Conservation (phyloP, 2,329 filamentous ascomycete genomes). For the Colletotrichum salicis region DNA sequence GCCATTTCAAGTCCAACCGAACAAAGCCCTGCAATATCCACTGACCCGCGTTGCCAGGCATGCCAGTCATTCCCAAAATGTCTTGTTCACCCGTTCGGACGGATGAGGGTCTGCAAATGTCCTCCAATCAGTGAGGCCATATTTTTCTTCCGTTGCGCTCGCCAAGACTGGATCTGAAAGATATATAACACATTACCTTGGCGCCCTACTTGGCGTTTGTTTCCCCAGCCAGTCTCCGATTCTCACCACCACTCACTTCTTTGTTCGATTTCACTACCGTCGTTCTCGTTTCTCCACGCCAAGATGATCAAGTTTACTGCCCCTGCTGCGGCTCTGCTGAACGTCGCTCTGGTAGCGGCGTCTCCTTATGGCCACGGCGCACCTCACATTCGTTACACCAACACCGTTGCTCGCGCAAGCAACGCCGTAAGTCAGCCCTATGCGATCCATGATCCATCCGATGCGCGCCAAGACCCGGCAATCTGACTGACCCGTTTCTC, state of each 20-base stretch:
- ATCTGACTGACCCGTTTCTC: conserved; percentile 3
- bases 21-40: conserved; percentile 6
- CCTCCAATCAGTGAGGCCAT: conserved; percentile 18
- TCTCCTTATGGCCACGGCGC: neutral
- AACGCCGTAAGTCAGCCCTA: conserved; percentile 16
- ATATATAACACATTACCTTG: conserved; percentile 29
- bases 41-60: conserved; percentile 2
- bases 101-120: conserved; percentile 10
- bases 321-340: conserved; percentile 26
- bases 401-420: neutral
- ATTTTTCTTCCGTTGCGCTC: conserved; percentile 1
- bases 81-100: conserved; percentile 18
- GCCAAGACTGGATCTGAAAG: conserved; percentile 8
- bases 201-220: conserved; percentile 5
- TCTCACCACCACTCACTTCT: conserved; percentile 8
- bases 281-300: conserved; percentile 13
- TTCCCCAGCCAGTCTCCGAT: conserved; percentile 7
- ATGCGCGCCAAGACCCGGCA: neutral
- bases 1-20: neutral
- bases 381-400: neutral
- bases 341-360: conserved; percentile 23
- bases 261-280: conserved; percentile 14
- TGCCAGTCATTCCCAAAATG: conserved; percentile 20
- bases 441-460: neutral
- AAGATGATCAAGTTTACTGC: conserved; percentile 25